Conservation (phyloP, 1,284 basidiomycete species). For the Exobasidium cylindrosporum region DNA sequence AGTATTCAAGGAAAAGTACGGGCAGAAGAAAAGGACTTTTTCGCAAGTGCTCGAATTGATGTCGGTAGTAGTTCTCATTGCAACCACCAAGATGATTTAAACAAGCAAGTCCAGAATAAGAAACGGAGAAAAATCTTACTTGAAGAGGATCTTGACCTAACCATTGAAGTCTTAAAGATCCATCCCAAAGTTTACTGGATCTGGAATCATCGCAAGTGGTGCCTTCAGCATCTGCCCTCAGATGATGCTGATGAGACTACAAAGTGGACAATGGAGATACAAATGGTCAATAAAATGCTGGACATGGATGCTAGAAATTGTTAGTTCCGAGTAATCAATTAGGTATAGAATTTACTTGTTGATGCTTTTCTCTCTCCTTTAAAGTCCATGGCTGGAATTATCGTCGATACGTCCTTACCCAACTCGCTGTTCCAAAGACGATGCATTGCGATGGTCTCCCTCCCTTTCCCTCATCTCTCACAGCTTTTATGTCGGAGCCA, state of each 20-base stretch:
- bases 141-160: conserved; percentile 43
- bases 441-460: neutral
- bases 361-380: neutral
- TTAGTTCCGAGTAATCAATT: conserved; percentile 21
- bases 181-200: conserved; percentile 56
- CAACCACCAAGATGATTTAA: too few relatives aligned
- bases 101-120: neutral
- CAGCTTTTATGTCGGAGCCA: neutral
- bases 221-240: conserved; percentile 29
- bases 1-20: neutral
- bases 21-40: conserved; percentile 25
- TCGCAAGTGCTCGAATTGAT: conserved; percentile 20
- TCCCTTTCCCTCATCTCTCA: conserved; percentile 18
- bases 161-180: conserved; percentile 42
- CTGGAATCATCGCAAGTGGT: conserved; percentile 55
- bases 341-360: neutral
- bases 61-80: neutral
- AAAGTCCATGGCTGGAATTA: conserved; percentile 51
- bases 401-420: conserved; percentile 39
- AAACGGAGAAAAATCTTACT: conserved; percentile 20
- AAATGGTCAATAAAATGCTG: conserved; percentile 51
- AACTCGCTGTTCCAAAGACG: conserved; percentile 15
- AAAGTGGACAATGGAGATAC: conserved; percentile 45
- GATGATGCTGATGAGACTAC: conserved; percentile 11
- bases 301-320: conserved; percentile 51